Base-by-base conservation (phyloP, 1,139 yeast genomes). In the Saccharomyces hybrid region DNA sequence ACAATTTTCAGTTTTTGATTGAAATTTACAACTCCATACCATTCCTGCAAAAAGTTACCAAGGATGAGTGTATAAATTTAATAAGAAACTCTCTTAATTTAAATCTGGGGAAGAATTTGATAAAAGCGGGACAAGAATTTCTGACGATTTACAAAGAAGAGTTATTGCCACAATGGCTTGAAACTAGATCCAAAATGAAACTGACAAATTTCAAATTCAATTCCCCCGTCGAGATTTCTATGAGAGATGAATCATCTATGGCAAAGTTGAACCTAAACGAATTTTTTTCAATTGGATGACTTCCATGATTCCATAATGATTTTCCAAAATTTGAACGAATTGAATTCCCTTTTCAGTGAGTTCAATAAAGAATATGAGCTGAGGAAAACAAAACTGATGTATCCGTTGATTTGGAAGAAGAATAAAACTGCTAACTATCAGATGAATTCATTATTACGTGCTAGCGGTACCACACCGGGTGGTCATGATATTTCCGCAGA, bases 231-330 rank as follows among this genome's bases (percentile, higher is more conserved):
- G 98, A 91, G 69, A 71, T 83, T 12, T 81, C 90, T 4, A 75
- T 86, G 68, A 75, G 95, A 61, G 84, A 82, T 56, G 64, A 64
- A 46, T 53, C 55, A 4, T 58, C 58, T 9, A 63, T 73, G 38
- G 61, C 61, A 3, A 54, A 65, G 11, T 62, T 72, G 8, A 63
- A 65, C 44, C 53, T 67, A 4, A 64, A 66, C 2, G 61, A 65
- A 14, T 65, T 67, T 55, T 55, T 69, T 73, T 32, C 83, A 84
- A 55, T 71, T 90, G 53, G 78, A 83, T 14, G 86, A 90, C 11
- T 75, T 93, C 26, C 88, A 82, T 68, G 97, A 93, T 70, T 85
- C 95, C 4, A 81, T 88, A 26, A 75, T 91, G 64, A 96, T 93
- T 0, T 91, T 86, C 66, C 81, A 83, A 54, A 84, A 91, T 5